These are phyloP conservation scores for Lycium ferocissimum DNA, from an alignment of 257 asterid genomes.

Conservation along the genomic window DNA sequence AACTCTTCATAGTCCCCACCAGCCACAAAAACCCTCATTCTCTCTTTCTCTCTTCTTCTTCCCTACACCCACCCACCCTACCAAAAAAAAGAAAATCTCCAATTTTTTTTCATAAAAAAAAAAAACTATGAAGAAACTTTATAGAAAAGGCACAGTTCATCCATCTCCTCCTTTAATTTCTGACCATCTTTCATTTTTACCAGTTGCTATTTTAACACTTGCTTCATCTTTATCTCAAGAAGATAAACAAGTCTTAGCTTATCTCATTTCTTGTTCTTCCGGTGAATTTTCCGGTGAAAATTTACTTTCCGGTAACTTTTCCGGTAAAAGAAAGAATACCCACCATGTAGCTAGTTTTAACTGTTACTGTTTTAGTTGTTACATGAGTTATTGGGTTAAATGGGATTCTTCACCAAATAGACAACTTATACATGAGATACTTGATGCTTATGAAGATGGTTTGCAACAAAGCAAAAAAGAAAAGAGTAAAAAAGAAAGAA, in stretches of 20 bases:
- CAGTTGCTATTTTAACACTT: conserved; percentile 62
- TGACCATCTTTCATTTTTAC: conserved; percentile 66
- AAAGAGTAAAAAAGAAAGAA: conserved; percentile 52
- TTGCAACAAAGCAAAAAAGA: conserved; percentile 49
- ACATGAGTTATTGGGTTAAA: conserved; percentile 70
- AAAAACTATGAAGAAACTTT: conserved; percentile 64
- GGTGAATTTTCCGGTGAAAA: neutral
- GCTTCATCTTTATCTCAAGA: conserved; percentile 60
- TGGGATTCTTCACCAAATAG: conserved; percentile 83
- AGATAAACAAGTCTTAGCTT: conserved; percentile 67
- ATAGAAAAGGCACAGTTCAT: conserved; percentile 64
- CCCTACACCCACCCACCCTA: conserved; percentile 31
- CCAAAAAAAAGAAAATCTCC: neutral
- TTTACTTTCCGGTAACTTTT: neutral
- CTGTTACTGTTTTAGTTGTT: conserved; percentile 80
- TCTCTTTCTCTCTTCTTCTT: conserved; percentile 30
- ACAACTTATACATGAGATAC: conserved; percentile 68
- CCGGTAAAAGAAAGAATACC: neutral
- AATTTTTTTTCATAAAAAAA: no score
- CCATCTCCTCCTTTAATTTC: conserved; percentile 68
- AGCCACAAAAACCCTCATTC: neutral
- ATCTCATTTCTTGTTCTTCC: conserved; percentile 66
- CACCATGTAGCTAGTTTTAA: conserved; percentile 55
- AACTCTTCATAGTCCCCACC: conserved; percentile 40
- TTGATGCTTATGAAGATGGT: conserved; percentile 71